phyloP scores from a whole-genome alignment of 495 filamentous ascomycete species.

The Talaromyces nanjingensis region DNA sequence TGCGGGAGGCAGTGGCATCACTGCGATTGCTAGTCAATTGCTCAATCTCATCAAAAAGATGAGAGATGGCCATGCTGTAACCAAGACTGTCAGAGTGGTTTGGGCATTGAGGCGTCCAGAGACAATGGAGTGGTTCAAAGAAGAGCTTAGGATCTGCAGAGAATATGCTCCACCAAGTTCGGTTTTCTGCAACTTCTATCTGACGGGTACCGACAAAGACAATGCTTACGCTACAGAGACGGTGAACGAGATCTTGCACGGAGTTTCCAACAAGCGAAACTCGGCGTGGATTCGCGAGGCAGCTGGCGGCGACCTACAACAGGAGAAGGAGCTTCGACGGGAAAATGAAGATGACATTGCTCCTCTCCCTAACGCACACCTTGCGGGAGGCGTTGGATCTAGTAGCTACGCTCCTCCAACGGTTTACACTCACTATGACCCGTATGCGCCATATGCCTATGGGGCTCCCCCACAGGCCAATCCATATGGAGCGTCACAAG shows the following conservation, averaged over 20 bases:
- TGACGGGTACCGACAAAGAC: conserved; percentile 48
- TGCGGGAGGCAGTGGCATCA: conserved; percentile 91
- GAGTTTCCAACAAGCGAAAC: conserved; percentile 74
- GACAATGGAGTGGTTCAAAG: conserved; percentile 96
- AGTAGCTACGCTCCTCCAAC: conserved; percentile 16
- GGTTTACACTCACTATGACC: conserved; percentile 10
- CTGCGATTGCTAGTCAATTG: conserved; percentile 83
- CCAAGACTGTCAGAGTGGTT: conserved; percentile 79
- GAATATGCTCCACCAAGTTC: conserved; percentile 76
- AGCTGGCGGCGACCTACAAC: conserved; percentile 69
- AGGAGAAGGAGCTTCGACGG: conserved; percentile 70
- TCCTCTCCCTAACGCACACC: conserved; percentile 57
- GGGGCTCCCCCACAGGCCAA: conserved; percentile 4
- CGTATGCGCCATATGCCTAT: conserved; percentile 6
- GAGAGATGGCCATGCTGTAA: conserved; percentile 86
- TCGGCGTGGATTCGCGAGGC: conserved; percentile 73
- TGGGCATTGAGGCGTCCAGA: conserved; percentile 88
- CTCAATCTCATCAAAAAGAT: conserved; percentile 91
- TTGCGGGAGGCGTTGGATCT: conserved; percentile 22
- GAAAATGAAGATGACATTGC: conserved; percentile 83
- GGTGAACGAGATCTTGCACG: conserved; percentile 73
- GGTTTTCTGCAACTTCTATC: conserved; percentile 89
- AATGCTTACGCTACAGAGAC: conserved; percentile 66
- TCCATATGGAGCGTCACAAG: conserved; percentile 7
- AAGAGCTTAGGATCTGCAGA: conserved; percentile 84